Evolutionary conservation across 1,284 basidiomycete genomes (phyloP), one percentile per base, ranked within the genome.

Genomic region (Calocybe gambosa): DNA sequence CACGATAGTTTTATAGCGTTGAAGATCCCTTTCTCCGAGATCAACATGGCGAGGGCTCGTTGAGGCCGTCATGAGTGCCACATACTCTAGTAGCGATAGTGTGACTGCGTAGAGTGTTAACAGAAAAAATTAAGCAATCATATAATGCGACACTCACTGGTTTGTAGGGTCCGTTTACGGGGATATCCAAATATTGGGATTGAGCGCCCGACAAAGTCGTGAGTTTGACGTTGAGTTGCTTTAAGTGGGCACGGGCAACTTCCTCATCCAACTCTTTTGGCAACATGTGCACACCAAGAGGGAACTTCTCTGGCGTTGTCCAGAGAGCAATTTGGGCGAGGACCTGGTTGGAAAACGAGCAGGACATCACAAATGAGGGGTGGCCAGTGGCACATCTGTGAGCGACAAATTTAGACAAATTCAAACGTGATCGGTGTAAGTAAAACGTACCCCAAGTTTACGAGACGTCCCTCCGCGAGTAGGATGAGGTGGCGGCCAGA

Each of bases 241-340:
- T 79, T 50, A 99, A 77, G 71, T 99, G 95, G 46, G 95, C 91
- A 58, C 91, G 87, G 29, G 96, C 95, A 60, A 98, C 96, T 73
- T 99, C 95, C 77, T 99, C 95, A 63, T 99, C 95, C 58, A 98
- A 87, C 55, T 89, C 84, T 80, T 99, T 99, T 59, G 95, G 94
- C 38, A 99, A 79, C 75, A 95, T 92, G 78, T 95, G 92, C 47
- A 95, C 93, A 56, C 93, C 93, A 58, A 96, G 79, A 49, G 88
- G 85, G 85, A 97, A 98, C 65, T 85, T 79, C 64, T 82, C 78
- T 34, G 86, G 85, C 60, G 87, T 89, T 49, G 89, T 93, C 94
- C 93, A 99, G 65, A 99, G 85, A 21, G 93, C 95, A 61, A 99
- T 98, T 76, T 99, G 95, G 42, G 95, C 95, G 57, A 99, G 80